Evolutionary conservation across 78 protist genomes (phyloP), one percentile per base, ranked within the genome.

Genomic region (Dictyostelium citrinum): DNA sequence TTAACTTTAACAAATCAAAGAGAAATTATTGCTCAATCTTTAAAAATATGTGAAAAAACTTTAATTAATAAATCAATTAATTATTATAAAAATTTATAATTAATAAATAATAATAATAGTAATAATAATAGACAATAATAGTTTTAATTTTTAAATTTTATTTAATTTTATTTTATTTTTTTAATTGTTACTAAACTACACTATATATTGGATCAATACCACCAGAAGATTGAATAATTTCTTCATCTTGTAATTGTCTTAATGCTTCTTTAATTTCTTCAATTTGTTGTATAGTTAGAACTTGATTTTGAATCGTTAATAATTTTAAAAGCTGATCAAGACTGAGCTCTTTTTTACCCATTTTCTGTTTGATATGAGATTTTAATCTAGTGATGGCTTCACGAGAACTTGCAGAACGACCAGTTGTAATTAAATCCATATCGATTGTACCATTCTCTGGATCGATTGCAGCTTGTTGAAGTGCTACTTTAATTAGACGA

Each of bases 361-460:
- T 14, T 7, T 79, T 43, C 17, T 80, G 78, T 16, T 24, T 20
- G 24, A 91, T 70, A 1, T 11, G 51, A 16, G 45, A 16, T 43
- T 83, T 78, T 20, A 92, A 22, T 29, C 22, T 43, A 3, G 51
- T 22, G 14, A 92, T 61, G 1, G 22, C 37, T 29, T 51, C 77
- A 33, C 96, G 39, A 1, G 17, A 16, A 1, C 84, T 60, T 20
- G 96, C 90, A 24, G 81, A 49, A 9, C 88, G 41, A 46, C 96
- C 96, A 71, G 96, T 95, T 16, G 90, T 95, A 90, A 95, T 88
- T 20, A 98, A 39, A 91, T 98, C 99, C 98, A 99, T 96, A 64
- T 99, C 99, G 76, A 99, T 95, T 5, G 41, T 22, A 61, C 99
- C 99, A 12, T 99, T 98, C 35, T 22, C 24, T 31, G 99, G 99